Evolutionary conservation across 176 grass and related monocot genomes (phyloP), one percentile per base, ranked within the genome.

Genomic region (Neostapfia colusana): DNA sequence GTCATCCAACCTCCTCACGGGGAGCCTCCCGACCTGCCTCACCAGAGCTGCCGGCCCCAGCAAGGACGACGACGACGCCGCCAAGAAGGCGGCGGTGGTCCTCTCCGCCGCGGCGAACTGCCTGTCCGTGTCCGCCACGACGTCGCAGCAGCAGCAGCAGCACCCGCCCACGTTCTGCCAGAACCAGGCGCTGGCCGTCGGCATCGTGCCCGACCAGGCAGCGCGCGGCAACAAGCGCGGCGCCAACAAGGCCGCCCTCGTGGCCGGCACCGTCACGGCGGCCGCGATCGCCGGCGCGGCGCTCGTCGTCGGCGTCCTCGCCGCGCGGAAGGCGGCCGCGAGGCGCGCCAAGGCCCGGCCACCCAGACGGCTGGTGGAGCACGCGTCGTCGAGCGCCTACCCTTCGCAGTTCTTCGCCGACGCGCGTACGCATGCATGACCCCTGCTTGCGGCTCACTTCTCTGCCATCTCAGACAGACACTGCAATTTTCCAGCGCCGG

Each of bases 101-200:
- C 36, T 88, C 34, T 77, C 77, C 70, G 73, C 87, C 1, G 69
- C 87, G 4, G 70, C 85, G 21, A 99, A 99, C 56, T 99, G 95
- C 70, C 77, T 99, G 27, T 65, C 66, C 23, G 81, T n/a, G 31
- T 31, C 74, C 36, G 17, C 45, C 54, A 64, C 66, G n/a, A n/a
- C n/a, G n/a, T n/a, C n/a, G n/a, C n/a, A n/a, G n/a, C n/a, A n/a
- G 46, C 4, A 14, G 11, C 43, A 94, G 86, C 95, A 99, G 86
- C 87, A 90, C 64, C 89, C 85, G 34, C 42, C 80, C 5, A 75
- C 80, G 23, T 92, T 92, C 82, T 99, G 95, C 70, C 85, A 90
- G 83, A 99, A 94, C 65, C 89, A 99, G 65, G 95, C 95, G n/a
- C 67, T 99, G 54, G 95, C 95, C 2, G 95, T 99, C 35, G 95